Evolutionary conservation across 2,329 filamentous ascomycete species (phyloP), one percentile per base, ranked within the genome.

Genomic region (Hymenoscyphus salicellus): DNA sequence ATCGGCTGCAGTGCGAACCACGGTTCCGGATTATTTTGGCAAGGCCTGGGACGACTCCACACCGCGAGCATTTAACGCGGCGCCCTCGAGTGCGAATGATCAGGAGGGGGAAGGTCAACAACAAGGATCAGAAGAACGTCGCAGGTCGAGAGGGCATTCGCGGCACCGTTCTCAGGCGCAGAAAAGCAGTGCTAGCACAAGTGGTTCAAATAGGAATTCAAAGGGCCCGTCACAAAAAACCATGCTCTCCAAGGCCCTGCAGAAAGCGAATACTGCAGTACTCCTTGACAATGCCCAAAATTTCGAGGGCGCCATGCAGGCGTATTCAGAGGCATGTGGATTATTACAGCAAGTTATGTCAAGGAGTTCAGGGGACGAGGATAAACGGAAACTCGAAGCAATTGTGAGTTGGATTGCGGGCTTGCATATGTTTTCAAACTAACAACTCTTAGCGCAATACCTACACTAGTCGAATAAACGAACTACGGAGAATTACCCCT

Each of bases 211-310:
- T 41, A 71, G 71, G 57, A 70, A 69, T 57, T 72, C 71, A 73
- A 78, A 82, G 67, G 79, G 79, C n/a, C 86, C 86, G 16, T 92
- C 90, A 1, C 90, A 98, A 76, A 98, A 97, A 80, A 91, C 89
- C 11, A 98, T 98, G 93, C 84, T 99, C 41, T 97, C 94, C n/a
- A 91, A 91, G 72, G 95, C 95, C 0, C 81, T 99, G 62, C 90
- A 96, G 75, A 97, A 97, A 79, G 95, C 95, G 59, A 97, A 99
- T 74, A 94, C 92, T 14, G 95, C 95, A 26, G 95, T 99, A 30
- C 85, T 97, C 70, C 85, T 99, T 49, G 95, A 99, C 78, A 98
- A 97, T 84, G 93, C 92, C 16, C 91, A 95, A 73, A 97, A 98
- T 74, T 94, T 95, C 68, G 91, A 94, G 75, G 93, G 92, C 49